These are phyloP conservation scores for Pichia heedii DNA, from an alignment of 805 yeast genomes.

Conservation along the genomic window DNA sequence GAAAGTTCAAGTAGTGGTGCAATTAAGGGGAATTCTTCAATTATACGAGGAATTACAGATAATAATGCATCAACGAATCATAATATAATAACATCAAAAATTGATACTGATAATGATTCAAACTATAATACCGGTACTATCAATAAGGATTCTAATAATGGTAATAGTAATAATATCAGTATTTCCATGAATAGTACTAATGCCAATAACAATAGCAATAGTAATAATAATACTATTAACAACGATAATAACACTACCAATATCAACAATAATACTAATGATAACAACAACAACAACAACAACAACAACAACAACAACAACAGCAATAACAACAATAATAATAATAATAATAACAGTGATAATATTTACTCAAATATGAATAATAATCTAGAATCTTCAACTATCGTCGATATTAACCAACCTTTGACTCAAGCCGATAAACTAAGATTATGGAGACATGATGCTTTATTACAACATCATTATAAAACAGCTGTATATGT, in stretches of 20 bases:
- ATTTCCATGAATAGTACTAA: too few relatives aligned
- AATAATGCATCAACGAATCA: too few relatives aligned
- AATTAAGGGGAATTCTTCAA: too few relatives aligned
- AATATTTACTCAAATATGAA: background rate
- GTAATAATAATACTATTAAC: too few relatives aligned
- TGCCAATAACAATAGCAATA: too few relatives aligned
- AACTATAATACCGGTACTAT: too few relatives aligned
- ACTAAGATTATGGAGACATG: constrained; percentile 85
- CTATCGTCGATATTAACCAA: constrained; percentile 19
- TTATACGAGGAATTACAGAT: background rate
- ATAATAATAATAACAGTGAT: background rate
- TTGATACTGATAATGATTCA: too few relatives aligned
- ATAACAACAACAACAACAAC: background rate
- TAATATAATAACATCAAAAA: too few relatives aligned
- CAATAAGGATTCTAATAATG: too few relatives aligned
- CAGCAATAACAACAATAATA: background rate
- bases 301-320: background rate
- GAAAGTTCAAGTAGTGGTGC: too few relatives aligned
- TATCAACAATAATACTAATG: background rate
- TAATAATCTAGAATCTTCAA: constrained; percentile 5
- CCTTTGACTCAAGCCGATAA: constrained; percentile 75
- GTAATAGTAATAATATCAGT: too few relatives aligned
- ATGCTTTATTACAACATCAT: constrained; percentile 87
- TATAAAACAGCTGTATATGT: constrained; percentile 82
- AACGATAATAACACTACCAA: background rate